A percentile compares a stretch with the other conserved stretches of the same genome.
These are phyloP conservation scores for Eragrostis tef DNA, from an alignment of 202 grass and related monocot genomes.

Conservation along the genomic window DNA sequence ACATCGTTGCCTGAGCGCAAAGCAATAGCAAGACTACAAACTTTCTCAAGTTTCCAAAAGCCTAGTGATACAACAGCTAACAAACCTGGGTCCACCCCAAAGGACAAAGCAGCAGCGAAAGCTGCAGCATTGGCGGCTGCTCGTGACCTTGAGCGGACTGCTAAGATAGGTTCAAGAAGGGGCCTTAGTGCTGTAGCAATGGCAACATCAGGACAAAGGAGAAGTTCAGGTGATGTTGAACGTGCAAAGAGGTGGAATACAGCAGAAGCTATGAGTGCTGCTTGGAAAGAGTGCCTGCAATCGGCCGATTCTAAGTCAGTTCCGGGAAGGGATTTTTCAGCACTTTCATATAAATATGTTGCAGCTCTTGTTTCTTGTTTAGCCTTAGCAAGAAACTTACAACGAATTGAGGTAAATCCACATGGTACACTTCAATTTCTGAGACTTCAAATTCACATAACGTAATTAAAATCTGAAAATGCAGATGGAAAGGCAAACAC, in stretches of 20 bases:
- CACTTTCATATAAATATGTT: slow-evolving; percentile 97
- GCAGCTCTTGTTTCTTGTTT: slow-evolving; percentile 94
- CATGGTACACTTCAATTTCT: slow-evolving; percentile 36
- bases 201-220: slow-evolving; percentile 97
- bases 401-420: slow-evolving; percentile 77
- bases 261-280: slow-evolving; percentile 93
- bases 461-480: slow-evolving; percentile 49
- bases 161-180: slow-evolving; percentile 95
- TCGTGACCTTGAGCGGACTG: slow-evolving; percentile 84
- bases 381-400: slow-evolving; percentile 85
- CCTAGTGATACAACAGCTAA: slow-evolving; percentile 62
- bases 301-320: slow-evolving; percentile 76
- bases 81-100: slow-evolving; percentile 64
- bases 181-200: slow-evolving; percentile 99
- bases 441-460: slow-evolving; percentile 27
- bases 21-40: slow-evolving; percentile 67
- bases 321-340: slow-evolving; percentile 85
- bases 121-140: slow-evolving; percentile 88
- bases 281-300: slow-evolving; percentile 94
- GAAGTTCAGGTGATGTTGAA: slow-evolving; percentile 79
- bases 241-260: slow-evolving; percentile 98
- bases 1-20: slow-evolving; percentile 71
- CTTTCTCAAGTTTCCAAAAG: slow-evolving; percentile 89
- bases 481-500: slow-evolving; percentile 93
- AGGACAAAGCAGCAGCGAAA: slow-evolving; percentile 92